These are phyloP conservation scores for Exsudoporus floridanus DNA, from an alignment of 1,284 basidiomycete species.

Conservation along the genomic window DNA sequence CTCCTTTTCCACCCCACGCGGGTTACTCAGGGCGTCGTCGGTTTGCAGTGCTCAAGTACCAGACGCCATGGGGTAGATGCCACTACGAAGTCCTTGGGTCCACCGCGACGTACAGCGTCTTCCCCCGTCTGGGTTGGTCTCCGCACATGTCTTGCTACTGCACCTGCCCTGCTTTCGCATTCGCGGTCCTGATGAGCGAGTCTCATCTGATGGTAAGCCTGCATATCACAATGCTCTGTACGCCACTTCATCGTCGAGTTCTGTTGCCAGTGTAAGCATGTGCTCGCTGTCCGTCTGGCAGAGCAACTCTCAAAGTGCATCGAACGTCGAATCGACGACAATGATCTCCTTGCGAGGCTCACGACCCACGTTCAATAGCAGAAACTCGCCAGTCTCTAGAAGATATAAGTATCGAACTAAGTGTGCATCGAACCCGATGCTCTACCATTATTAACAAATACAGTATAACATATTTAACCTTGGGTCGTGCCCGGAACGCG, in stretches of 20 bases:
- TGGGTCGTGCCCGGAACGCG: slow-evolving; percentile 6
- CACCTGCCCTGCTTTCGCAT: slow-evolving; percentile 71
- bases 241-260: background rate
- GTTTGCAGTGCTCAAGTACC: slow-evolving; percentile 59
- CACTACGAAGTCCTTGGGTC: slow-evolving; percentile 69
- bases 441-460: slow-evolving; percentile 29
- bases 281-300: slow-evolving; percentile 64
- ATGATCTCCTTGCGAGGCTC: slow-evolving; percentile 47
- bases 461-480: slow-evolving; percentile 27
- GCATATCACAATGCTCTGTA: background rate
- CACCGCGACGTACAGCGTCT: slow-evolving; percentile 59
- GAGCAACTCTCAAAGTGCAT: slow-evolving; percentile 50
- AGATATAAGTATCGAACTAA: slow-evolving; percentile 17
- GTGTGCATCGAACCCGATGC: slow-evolving; percentile 5
- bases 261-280: slow-evolving; percentile 66
- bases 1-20: background rate
- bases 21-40: background rate
- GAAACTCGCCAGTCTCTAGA: background rate
- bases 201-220: slow-evolving; percentile 63
- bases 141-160: slow-evolving; percentile 53
- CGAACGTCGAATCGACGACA: slow-evolving; percentile 45
- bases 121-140: slow-evolving; percentile 47
- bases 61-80: slow-evolving; percentile 51
- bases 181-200: slow-evolving; percentile 56
- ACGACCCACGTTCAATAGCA: slow-evolving; percentile 15